Percentiles rank a stretch among this genome's conserved stretches.
Conservation (phyloP, 495 filamentous ascomycete species). For the Pyrenula massariospora region DNA sequence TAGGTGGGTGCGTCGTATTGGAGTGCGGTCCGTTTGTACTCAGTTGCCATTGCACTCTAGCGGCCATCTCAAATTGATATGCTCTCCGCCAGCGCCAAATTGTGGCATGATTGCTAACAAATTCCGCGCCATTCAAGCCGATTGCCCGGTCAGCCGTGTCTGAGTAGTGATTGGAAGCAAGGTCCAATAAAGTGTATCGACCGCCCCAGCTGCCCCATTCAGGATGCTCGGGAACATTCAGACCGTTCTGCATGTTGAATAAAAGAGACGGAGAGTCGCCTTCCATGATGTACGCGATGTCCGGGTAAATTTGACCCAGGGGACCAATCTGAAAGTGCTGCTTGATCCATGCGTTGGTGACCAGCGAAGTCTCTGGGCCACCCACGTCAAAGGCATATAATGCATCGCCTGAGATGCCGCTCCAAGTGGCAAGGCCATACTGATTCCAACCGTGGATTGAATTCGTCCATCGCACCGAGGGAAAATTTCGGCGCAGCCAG, state of each 20-base stretch:
- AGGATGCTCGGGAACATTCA: slow-evolving; percentile 28
- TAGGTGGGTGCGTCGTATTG: slow-evolving; percentile 25
- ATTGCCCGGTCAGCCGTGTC: slow-evolving; percentile 28
- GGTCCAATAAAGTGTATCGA: slow-evolving; percentile 20
- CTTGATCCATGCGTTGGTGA: slow-evolving; percentile 30
- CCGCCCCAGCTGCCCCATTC: slow-evolving; percentile 38
- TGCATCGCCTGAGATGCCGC: slow-evolving; percentile 30
- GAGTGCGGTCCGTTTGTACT: slow-evolving; percentile 12
- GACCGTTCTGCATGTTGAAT: slow-evolving; percentile 35
- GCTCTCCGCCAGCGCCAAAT: slow-evolving; percentile 39
- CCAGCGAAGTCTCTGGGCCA: slow-evolving; percentile 26
- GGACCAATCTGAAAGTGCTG: slow-evolving; percentile 33
- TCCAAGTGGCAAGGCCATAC: slow-evolving; percentile 35
- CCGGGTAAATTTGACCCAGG: slow-evolving; percentile 26
- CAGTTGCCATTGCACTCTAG: slow-evolving; percentile 36
- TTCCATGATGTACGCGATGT: slow-evolving; percentile 29
- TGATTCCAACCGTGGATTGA: slow-evolving; percentile 35
- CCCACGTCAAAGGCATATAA: slow-evolving; percentile 32
- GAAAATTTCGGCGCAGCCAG: slow-evolving; percentile 33
- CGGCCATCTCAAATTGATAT: slow-evolving; percentile 37
- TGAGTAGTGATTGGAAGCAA: slow-evolving; percentile 20
- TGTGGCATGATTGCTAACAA: slow-evolving; percentile 31
- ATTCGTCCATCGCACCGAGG: slow-evolving; percentile 32
- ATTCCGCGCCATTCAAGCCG: slow-evolving; percentile 21
- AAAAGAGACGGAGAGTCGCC: slow-evolving; percentile 36